These are phyloP conservation scores for Suhomyces prunicola DNA, from an alignment of 805 yeast species.

Conservation along the genomic window DNA sequence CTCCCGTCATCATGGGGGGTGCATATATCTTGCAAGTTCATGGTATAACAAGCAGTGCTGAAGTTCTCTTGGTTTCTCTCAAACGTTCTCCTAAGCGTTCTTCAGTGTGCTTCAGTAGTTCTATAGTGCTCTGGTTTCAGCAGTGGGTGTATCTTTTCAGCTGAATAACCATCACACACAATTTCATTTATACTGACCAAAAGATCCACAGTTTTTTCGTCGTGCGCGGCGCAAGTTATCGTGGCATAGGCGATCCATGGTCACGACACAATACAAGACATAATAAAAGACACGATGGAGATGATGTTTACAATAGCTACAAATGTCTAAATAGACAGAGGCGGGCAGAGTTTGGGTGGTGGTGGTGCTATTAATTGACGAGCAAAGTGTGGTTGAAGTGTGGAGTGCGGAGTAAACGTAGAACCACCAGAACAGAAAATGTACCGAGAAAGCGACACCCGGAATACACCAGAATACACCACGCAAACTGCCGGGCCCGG, in stretches of 20 bases:
- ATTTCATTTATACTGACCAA: background rate
- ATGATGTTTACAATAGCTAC: background rate
- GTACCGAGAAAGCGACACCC: too few relatives aligned
- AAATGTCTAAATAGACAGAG: background rate
- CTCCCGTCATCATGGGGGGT: conserved; percentile 6
- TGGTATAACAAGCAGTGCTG: too few relatives aligned
- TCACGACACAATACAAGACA: too few relatives aligned
- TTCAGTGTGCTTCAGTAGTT: too few relatives aligned
- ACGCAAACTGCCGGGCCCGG: too few relatives aligned
- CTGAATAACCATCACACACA: background rate
- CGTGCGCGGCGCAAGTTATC: background rate
- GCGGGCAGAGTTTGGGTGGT: background rate
- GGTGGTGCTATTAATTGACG: background rate
- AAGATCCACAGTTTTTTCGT: conserved; percentile 5
- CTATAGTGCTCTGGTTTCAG: too few relatives aligned
- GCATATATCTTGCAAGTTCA: conserved; percentile 11
- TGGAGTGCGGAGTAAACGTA: background rate
- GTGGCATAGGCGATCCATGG: background rate
- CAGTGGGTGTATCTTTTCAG: background rate
- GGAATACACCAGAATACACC: too few relatives aligned
- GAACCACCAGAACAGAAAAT: too few relatives aligned
- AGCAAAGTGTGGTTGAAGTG: background rate
- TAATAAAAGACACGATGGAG: too few relatives aligned
- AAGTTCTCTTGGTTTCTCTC: too few relatives aligned
- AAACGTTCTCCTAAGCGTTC: background rate